Conservation (phyloP, 2,329 filamentous ascomycete genomes). For the Cytospora schulzeri region DNA sequence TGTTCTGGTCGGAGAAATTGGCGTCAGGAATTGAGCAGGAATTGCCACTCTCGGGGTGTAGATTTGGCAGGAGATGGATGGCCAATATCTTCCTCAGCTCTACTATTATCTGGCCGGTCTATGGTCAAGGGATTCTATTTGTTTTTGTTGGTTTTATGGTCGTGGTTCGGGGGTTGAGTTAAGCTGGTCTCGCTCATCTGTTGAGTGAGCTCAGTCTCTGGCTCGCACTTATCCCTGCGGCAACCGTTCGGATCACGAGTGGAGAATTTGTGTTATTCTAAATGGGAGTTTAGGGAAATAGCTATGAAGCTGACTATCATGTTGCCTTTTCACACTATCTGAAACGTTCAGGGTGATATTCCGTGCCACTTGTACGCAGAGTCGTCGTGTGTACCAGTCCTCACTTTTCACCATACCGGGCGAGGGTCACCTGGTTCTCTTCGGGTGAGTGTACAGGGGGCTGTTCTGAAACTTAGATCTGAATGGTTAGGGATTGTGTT, state of each 20-base stretch:
- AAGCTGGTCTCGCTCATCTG: neutral
- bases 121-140: neutral
- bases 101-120: neutral
- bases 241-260: neutral
- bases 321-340: neutral
- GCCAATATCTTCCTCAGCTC: neutral
- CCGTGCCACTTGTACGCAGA: neutral
- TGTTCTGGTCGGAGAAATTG: neutral
- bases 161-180: neutral
- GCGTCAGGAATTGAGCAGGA: neutral
- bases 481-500: too few species aligned
- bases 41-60: neutral
- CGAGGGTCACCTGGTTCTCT: too few species aligned
- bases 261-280: constrained; percentile 7
- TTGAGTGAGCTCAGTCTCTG: neutral
- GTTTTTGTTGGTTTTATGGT: neutral
- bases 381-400: too few species aligned
- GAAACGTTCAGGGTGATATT: too few species aligned
- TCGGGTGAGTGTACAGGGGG: too few species aligned
- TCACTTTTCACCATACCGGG: too few species aligned
- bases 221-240: neutral
- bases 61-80: neutral
- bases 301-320: constrained; percentile 9
- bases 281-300: neutral
- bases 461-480: too few species aligned